Evolutionary conservation across 306 rosid genomes (phyloP), one percentile per base, ranked within the genome.

Genomic region (Boehmeria nivea): DNA sequence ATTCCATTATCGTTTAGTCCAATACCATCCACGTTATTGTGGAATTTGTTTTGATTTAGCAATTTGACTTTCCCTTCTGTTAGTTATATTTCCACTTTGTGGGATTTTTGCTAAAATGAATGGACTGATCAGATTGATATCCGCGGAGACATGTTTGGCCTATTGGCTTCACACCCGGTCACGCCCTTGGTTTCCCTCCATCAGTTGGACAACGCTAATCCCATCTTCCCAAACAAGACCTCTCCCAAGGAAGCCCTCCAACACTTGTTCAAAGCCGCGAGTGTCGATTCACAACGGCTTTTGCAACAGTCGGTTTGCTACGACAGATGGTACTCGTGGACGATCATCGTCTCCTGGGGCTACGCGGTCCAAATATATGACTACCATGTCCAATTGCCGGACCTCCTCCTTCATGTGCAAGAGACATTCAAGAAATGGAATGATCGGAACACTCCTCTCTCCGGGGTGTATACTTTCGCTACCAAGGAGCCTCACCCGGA

Each of bases 321-420:
- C 24, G 83, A 91, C 52, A 83, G 66, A 37, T 72, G 87, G 94
- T 84, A 72, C 60, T 66, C 81, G 4, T 91, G 95, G 96, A 91
- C 98, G 17, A 54, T 91, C 31, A 71, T 80, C 3, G 93, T 91
- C 24, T 84, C 98, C 12, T 87, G 98, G 98, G 96, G 98, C 20
- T 91, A 87, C 14, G 87, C 98, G 12, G 87, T 91, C 71, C 96
- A 84, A 55, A 68, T 91, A 34, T 73, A 70, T 38, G 77, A 72
- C 0, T 60, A 59, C 31, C 83, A 78, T 20, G 45, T 78, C 51
- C 43, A 45, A 55, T 68, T 87, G 58, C 80, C 83, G 1, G 89
- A 84, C 22, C 80, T 62, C 54, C 80, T 63, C 55, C 72, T 80
- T 7, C 69, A 60, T 0, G 87, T 75, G 31, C 85, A 76, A 51